phyloP scores from a whole-genome alignment of 768 basidiomycete species.

The Tulasnella sp. region DNA sequence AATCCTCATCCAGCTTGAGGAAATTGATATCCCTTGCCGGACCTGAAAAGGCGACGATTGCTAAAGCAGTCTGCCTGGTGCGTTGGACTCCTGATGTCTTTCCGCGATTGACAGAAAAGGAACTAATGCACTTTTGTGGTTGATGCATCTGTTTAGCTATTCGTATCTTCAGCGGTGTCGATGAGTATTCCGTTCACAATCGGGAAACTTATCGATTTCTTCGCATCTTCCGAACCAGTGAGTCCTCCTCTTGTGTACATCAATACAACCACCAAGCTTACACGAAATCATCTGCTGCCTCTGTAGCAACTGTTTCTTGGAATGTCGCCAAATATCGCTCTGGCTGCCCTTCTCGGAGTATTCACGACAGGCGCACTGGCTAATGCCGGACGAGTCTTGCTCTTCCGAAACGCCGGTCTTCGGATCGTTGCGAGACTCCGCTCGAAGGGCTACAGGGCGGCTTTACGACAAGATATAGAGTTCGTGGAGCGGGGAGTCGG shows the following conservation, averaged over 20 bases:
- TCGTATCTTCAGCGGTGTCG: conserved; percentile 82
- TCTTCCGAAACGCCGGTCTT: conserved; percentile 86
- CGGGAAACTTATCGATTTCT: conserved; percentile 90
- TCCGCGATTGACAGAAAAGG: background rate
- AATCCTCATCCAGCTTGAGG: conserved; percentile 4
- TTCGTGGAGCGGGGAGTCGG: conserved; percentile 69
- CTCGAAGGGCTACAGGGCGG: conserved; percentile 70
- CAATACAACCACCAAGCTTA: background rate
- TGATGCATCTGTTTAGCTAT: conserved; percentile 33
- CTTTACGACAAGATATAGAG: conserved; percentile 82
- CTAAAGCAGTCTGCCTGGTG: background rate
- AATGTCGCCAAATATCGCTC: conserved; percentile 69
- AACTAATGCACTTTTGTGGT: background rate
- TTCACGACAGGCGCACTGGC: conserved; percentile 83
- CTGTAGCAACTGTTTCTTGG: conserved; percentile 65
- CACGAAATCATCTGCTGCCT: background rate
- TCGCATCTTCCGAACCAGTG: conserved; percentile 62
- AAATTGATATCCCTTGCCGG: background rate
- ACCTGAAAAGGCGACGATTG: background rate
- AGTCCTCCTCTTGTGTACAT: conserved; percentile 21
- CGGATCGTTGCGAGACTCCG: conserved; percentile 82
- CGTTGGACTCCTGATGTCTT: background rate
- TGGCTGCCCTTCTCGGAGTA: conserved; percentile 53
- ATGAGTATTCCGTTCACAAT: conserved; percentile 91
- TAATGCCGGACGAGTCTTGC: conserved; percentile 69